These are phyloP conservation scores for Papiliotrema fonsecae DNA, from an alignment of 1,284 basidiomycete species.

Conservation along the genomic window DNA sequence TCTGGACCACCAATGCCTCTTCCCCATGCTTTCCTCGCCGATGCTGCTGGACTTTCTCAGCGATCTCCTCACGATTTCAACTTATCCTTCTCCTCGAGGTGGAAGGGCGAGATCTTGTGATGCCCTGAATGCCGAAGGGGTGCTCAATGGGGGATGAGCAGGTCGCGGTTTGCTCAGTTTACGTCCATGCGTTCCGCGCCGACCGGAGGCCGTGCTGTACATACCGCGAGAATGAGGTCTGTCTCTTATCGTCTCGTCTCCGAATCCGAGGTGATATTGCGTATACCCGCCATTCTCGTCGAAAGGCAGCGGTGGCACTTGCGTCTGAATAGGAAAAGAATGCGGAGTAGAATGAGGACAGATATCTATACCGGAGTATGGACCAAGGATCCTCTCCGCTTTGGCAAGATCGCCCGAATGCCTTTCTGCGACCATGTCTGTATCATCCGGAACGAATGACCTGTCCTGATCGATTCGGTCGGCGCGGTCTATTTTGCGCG, in stretches of 20 bases:
- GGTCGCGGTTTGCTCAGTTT: neutral
- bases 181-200: neutral
- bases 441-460: constrained; percentile 6
- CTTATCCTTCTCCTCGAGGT: neutral
- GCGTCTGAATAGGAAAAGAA: no score
- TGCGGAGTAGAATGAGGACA: no score
- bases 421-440: neutral
- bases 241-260: neutral
- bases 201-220: neutral
- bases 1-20: constrained; percentile 18
- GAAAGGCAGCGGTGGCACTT: no score
- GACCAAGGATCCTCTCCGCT: neutral
- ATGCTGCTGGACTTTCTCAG: neutral
- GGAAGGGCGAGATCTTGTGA: neutral
- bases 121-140: neutral
- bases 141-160: neutral
- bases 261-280: constrained; percentile 3
- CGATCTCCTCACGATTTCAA: neutral
- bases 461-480: constrained; percentile 2
- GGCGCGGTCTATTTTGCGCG: neutral
- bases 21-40: constrained; percentile 1
- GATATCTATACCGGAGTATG: neutral
- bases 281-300: constrained; percentile 2
- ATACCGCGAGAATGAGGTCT: neutral
- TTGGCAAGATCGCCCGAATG: neutral